Base-by-base conservation (phyloP, 2,329 filamentous ascomycete genomes). In the Aureobasidium pullulans region DNA sequence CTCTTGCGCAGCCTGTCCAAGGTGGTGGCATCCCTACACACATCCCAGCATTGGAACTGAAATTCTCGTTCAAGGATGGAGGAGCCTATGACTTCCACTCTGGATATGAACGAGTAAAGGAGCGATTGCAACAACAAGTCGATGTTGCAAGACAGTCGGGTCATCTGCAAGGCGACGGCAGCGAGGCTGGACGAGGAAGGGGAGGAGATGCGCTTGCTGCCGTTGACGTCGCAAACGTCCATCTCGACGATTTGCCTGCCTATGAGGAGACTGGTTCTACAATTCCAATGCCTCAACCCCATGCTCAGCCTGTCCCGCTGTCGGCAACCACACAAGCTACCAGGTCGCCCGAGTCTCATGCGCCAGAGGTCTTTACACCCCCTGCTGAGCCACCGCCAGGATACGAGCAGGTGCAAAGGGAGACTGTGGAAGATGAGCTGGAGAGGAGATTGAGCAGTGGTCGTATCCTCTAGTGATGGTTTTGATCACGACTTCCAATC, bases 41-140 rank as follows among this genome's bases (percentile, higher is more conserved):
- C 23, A 81, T 90, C 62, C 81, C 86, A 16, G 84, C 86, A 31
- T 79, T 96, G 44, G 90, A 94, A 67, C 73, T 96, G 65, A 91
- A 89, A 71, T 81, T 96, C 67, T 91, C 87, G 23, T 97, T 97
- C 78, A 92, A 91, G 70, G 92, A 97, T 63, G 93, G 93, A 44
- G 93, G 93, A n/a, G 92, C 92, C 61, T 94, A 88, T 71, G 91
- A 96, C 66, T 97, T 96, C 69, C 87, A 92, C 67, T 83, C 84
- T 53, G 84, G 84, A 56, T 96, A 92, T 69, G 90, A 95, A 67
- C 81, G 88, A 59, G 85, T 96, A 64, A 91, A 90, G 70, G 92
- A 96, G 69, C 83, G 90, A 6, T 76, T 96, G 59, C 82, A 87
- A 64, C 90, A 96, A 67, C 90, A 86, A 7, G 84, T 91, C 39